Evolutionary conservation across 306 rosid species (phyloP), one percentile per base, ranked within the genome.

Genomic region (Vigna reflexopilosa): DNA sequence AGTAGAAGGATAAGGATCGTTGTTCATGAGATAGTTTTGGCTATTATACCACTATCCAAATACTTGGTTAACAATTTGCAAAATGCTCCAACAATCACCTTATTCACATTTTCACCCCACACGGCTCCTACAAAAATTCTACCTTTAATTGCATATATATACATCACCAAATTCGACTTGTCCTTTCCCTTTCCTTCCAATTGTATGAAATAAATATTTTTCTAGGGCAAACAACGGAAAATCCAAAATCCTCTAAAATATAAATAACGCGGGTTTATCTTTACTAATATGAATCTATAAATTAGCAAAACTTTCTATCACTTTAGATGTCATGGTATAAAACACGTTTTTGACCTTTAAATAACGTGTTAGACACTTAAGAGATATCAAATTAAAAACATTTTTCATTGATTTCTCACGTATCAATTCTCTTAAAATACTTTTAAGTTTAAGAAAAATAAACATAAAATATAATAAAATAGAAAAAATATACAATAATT

Each of bases 131-230:
- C 8, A 72, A 32, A 70, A 10, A 36, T 59, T 63, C 36, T 36
- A n/a, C 3, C 73, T 64, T 66, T 66, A 30, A 40, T n/a, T 45
- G 58, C 20, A 42, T 54, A 28, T 45, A 28, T 45, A 9, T 24
- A 54, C 72, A 59, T 44, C 72, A 57, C 67, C 57, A 24, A 64
- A 77, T 24, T 71, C 42, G 71, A 77, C 20, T 9, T 45, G 24
- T 56, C 34, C 1, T 40, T 24, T 56, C 82, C 34, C 70, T 69
- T 62, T 75, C 51, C 51, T 67, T 64, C 75, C 58, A 71, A 65
- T 58, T 45, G 47, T 52, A 50, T 69, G 66, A 70, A 38, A 47
- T 42, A 71, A 81, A 56, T 54, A 5, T 2, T 67, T 24, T 81
- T 50, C 50, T 26, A n/a, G 17, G 67, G 69, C 24, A 17, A 59